Conservation (phyloP, 345 rosid genomes). For the Kandelia obovata region DNA sequence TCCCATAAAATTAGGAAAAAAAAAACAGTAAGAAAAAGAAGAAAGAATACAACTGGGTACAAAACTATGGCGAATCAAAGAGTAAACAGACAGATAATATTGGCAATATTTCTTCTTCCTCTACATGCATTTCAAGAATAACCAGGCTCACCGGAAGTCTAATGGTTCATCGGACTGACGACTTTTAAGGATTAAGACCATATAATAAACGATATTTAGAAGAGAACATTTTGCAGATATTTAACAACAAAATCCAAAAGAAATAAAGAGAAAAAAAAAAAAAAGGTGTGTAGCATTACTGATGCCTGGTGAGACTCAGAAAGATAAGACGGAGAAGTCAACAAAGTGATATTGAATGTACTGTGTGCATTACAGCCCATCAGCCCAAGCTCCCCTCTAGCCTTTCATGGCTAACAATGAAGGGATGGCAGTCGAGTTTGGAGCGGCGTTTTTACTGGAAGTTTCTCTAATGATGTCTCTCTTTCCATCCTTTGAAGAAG, state of each 20-base stretch:
- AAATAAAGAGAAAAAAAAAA: not conserved
- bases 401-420: slow-evolving; percentile 61
- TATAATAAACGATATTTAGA: not conserved
- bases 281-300: not conserved
- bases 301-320: not conserved
- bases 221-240: slow-evolving; percentile 1
- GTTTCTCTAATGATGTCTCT: slow-evolving; percentile 39
- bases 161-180: not conserved
- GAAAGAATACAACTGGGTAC: not conserved
- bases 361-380: not conserved
- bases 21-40: not conserved
- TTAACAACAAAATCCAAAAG: not conserved
- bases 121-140: too few relatives aligned
- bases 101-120: not conserved
- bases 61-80: slow-evolving; percentile 4
- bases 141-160: too few relatives aligned
- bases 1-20: not conserved
- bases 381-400: not conserved
- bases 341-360: slow-evolving; percentile 13
- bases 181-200: not conserved
- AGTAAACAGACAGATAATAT: not conserved
- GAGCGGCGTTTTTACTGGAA: slow-evolving; percentile 35
- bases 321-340: slow-evolving; percentile 1
- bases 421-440: slow-evolving; percentile 64
- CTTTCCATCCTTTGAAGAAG: slow-evolving; percentile 43